phyloP scores from a whole-genome alignment of 176 grass and related monocot species.

The Canna indica region DNA sequence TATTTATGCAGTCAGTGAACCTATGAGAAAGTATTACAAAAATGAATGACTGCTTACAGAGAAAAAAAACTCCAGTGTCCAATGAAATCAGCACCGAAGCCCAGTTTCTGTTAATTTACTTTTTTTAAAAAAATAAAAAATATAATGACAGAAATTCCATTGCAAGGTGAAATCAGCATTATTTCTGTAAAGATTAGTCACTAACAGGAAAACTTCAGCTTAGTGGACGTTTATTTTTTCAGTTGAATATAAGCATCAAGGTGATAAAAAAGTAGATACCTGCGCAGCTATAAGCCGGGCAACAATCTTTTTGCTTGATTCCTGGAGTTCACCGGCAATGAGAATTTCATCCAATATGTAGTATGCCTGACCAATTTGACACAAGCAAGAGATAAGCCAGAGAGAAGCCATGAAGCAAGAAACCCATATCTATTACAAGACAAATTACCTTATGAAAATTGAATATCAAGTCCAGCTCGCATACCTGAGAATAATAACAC shows the following conservation, averaged over 20 bases:
- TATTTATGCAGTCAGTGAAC: too few species aligned
- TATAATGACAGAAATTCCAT: too few species aligned
- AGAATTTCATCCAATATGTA: conserved; percentile 97
- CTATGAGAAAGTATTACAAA: too few species aligned
- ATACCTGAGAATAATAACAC: conserved; percentile 43
- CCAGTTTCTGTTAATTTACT: too few species aligned
- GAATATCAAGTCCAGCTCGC: conserved; percentile 98
- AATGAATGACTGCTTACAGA: too few species aligned
- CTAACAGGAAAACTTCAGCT: too few species aligned
- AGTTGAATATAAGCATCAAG: background rate
- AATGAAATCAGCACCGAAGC: too few species aligned
- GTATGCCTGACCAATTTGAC: conserved; percentile 57
- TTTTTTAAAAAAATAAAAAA: too few species aligned
- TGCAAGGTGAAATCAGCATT: too few species aligned
- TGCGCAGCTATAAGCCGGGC: conserved; percentile 86
- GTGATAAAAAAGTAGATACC: conserved; percentile 21
- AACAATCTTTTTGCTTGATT: conserved; percentile 96
- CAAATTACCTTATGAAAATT: conserved; percentile 92
- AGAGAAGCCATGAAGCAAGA: background rate
- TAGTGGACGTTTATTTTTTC: too few species aligned
- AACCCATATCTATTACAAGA: background rate
- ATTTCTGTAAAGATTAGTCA: too few species aligned
- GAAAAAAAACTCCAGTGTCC: too few species aligned
- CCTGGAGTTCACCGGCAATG: conserved; percentile 92
- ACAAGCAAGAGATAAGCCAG: background rate